Evolutionary conservation across 176 grass and related monocot genomes (phyloP), one percentile per base, ranked within the genome.

Genomic region (Cenchrus purpureus): DNA sequence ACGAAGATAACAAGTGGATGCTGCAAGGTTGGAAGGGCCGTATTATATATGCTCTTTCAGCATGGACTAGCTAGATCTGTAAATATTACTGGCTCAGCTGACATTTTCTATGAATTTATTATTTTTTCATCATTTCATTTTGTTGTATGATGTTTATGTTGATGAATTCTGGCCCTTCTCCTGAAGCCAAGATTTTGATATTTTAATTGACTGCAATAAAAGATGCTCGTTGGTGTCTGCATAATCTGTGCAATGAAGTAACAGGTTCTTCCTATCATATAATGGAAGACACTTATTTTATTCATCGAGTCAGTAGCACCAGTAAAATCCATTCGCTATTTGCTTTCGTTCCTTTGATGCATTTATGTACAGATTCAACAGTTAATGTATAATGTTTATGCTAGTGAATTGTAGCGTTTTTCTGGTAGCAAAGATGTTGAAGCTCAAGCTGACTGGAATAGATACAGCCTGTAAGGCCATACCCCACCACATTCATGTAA

Each of bases 11-110:
- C 19, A 86, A 86, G 28, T 90, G 83, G 88, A 78, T 90, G 83
- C 79, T 90, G 68, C 88, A 78, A 11, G 79, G 83, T 58, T 90
- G 88, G 88, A 90, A 90, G 84, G 88, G 88, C 11, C 80, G 84
- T 29, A 6, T 90, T 40, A 83, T 90, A 10, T 77, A 65, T 78
- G 88, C 88, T 16, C 25, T 82, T 5, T 82, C 88, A 10, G 62
- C 84, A 58, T 90, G 88, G 88, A 82, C 57, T 66, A 86, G 50
- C 65, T 86, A 78, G 73, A 42, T 29, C 8, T 78, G 16, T 83
- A 72, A 31, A 56, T 43, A 22, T 43, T 32, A 62, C 42, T 77
- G 10, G 29, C 73, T 46, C 42, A 32, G 49, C 20, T 84, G 20
- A 67, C 53, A 46, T 74, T 13, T 71, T 79, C n/a, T 20, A 25